Conservation (phyloP, 1,284 basidiomycete species). For the Afroboletus lepidellus region DNA sequence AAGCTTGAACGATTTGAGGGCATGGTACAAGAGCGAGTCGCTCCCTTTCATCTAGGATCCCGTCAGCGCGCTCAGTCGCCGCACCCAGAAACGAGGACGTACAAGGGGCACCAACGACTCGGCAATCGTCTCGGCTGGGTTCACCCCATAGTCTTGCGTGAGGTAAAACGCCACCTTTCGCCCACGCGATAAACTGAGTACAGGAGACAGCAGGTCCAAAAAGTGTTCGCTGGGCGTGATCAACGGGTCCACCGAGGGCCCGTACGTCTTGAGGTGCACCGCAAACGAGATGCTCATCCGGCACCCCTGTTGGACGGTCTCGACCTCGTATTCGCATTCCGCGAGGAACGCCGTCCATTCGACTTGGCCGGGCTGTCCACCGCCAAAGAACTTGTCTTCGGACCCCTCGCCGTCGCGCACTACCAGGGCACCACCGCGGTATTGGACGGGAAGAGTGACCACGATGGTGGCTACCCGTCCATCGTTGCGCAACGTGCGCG, state of each 20-base stretch:
- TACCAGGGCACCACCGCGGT: slow-evolving; percentile 63
- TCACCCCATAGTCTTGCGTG: slow-evolving; percentile 67
- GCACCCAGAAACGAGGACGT: slow-evolving; percentile 31
- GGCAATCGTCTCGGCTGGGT: slow-evolving; percentile 66
- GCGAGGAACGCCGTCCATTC: slow-evolving; percentile 75
- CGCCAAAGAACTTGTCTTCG: slow-evolving; percentile 63
- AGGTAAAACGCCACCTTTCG: slow-evolving; percentile 71
- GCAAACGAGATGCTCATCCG: slow-evolving; percentile 68
- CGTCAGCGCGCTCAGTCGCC: slow-evolving; percentile 20
- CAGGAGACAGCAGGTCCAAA: slow-evolving; percentile 65
- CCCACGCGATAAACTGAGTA: slow-evolving; percentile 68
- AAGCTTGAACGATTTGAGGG: slow-evolving; percentile 73
- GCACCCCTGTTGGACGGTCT: slow-evolving; percentile 67
- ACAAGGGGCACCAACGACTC: slow-evolving; percentile 70
- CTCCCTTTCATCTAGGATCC: slow-evolving; percentile 65
- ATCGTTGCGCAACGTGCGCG: slow-evolving; percentile 53
- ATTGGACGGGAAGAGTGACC: slow-evolving; percentile 70
- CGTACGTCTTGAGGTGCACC: slow-evolving; percentile 66
- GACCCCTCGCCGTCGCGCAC: slow-evolving; percentile 55
- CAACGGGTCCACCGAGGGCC: slow-evolving; percentile 59
- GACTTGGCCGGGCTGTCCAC: slow-evolving; percentile 61
- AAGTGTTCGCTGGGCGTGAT: slow-evolving; percentile 71
- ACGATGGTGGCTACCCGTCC: slow-evolving; percentile 68
- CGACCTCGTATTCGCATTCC: slow-evolving; percentile 72
- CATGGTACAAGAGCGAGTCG: slow-evolving; percentile 71